A percentile compares a stretch with the other conserved stretches of the same genome.
phyloP scores from a whole-genome alignment of 1,139 yeast genomes.

The Lodderomyces parapsilosis region DNA sequence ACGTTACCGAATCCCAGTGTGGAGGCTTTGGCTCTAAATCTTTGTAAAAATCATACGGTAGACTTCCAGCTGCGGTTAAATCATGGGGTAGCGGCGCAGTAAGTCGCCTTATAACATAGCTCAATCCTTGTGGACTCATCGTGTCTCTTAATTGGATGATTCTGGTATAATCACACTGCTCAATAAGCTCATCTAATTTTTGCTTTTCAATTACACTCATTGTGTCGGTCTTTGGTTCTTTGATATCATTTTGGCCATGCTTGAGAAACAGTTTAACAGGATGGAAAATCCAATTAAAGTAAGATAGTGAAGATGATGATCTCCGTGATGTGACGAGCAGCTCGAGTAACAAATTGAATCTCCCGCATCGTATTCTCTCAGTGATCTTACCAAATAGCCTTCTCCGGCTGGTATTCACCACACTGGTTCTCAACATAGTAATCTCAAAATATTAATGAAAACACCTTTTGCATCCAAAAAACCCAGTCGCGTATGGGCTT shows the following conservation, averaged over 20 bases:
- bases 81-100: neutral
- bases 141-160: neutral
- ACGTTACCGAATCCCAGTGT: neutral
- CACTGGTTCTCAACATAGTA: neutral
- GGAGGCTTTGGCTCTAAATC: neutral
- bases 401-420: neutral
- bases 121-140: neutral
- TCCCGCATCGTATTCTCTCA: slow-evolving; percentile 5
- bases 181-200: neutral
- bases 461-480: neutral
- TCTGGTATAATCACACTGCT: neutral
- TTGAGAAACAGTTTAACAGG: neutral
- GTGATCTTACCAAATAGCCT: slow-evolving; percentile 1
- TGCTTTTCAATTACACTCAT: neutral
- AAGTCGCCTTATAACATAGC: neutral
- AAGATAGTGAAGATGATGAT: slow-evolving; percentile 1
- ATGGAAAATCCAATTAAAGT: slow-evolving; percentile 1
- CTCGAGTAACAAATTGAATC: neutral
- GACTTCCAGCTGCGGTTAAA: neutral
- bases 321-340: neutral
- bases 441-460: neutral
- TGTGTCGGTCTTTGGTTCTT: neutral
- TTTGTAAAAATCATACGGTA: neutral
- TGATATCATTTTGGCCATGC: neutral
- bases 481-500: neutral